Evolutionary conservation across 441 rosid species (phyloP).

Genomic region (Capsella rubella): DNA sequence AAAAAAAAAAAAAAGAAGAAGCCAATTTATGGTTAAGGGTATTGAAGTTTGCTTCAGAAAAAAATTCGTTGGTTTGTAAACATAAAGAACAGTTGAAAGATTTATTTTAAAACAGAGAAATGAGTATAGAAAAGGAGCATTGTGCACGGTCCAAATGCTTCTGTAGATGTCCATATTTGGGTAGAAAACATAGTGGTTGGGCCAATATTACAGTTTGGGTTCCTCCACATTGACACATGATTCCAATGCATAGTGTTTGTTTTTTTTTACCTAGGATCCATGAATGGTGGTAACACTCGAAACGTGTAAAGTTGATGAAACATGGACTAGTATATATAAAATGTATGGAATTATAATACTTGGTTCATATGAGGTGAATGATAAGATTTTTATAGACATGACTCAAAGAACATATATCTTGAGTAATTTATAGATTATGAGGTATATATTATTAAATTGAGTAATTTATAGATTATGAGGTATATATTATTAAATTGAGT

Average conservation of each 20-base stretch:
- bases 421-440: too few relatives aligned
- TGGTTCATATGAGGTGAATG: too few relatives aligned
- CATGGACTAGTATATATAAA: background rate
- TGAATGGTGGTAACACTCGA: background rate
- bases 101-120: background rate
- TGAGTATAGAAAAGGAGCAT: background rate
- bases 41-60: background rate
- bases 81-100: background rate
- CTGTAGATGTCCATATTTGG: conserved; percentile 5
- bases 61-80: background rate
- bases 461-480: too few relatives aligned
- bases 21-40: background rate
- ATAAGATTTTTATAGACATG: too few relatives aligned
- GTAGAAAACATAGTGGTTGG: conserved; percentile 18
- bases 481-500: too few relatives aligned
- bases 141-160: conserved; percentile 2
- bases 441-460: too few relatives aligned
- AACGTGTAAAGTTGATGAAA: background rate
- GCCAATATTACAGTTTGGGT: conserved; percentile 7
- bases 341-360: background rate
- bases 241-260: background rate
- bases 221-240: conserved; percentile 2
- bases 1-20: background rate
- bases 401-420: too few relatives aligned
- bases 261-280: background rate